Evolutionary conservation across 768 basidiomycete genomes (phyloP), one percentile per base, ranked within the genome.

Genomic region (Mycena belliarum): DNA sequence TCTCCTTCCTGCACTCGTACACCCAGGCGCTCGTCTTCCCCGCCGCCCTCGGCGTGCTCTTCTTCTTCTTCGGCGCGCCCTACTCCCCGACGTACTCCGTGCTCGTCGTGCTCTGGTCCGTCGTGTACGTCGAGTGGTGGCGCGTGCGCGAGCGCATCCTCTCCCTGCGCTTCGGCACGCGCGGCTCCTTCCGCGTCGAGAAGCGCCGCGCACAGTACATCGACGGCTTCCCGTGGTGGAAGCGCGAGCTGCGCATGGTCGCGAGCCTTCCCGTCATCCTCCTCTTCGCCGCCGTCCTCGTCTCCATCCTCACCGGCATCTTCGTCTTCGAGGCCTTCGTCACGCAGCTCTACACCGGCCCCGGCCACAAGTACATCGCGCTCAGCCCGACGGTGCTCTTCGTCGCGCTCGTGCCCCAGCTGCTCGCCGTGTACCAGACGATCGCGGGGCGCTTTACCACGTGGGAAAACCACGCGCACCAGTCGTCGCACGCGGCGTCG

Each of bases 261-360:
- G 82, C 84, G 11, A 85, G 85, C 68, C 61, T 91, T 26, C 92
- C 91, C 9, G 77, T 92, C 55, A 86, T 98, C 60, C 61, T 86
- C 4, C 65, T 87, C 21, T 95, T 94, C 68, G 89, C 88, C 0
- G 81, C 77, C 14, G 71, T 88, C 5, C 80, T 98, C 32, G 82
- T 81, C 4, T 76, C 80, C 4, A 72, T 98, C 45, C 75, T 98
- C 63, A 91, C 92, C 1, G 83, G 76, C 7, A 93, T 96, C 35
- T 94, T 94, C 68, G 77, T 91, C 20, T 80, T 96, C 49, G 95
- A 96, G 69, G 95, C 94, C 0, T 95, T 99, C 63, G 87, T 97
- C 10, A 88, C 88, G 0, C 80, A 89, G 43, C 74, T 98, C 14
- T 99, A 98, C 73, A 85, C 88, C 26, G 97, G 97, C 0, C 89